Conservation (phyloP, 805 yeast genomes). For the Diddensiella santjacobensis region DNA sequence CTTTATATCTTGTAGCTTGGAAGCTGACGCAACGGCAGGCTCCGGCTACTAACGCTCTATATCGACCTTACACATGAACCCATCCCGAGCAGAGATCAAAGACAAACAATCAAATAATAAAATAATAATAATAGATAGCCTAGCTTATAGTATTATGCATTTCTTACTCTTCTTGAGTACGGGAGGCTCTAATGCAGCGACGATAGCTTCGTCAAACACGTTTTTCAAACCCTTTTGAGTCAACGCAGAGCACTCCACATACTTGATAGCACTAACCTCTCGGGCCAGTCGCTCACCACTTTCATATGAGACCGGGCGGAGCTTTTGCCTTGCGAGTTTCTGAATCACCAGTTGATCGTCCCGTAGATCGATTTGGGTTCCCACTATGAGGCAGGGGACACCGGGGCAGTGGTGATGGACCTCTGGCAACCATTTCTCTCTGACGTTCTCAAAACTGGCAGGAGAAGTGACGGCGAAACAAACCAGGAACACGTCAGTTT, state of each 20-base stretch:
- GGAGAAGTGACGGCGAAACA: conserved; percentile 97
- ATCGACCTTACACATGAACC: too few species aligned
- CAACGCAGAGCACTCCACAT: conserved; percentile 96
- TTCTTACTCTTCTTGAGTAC: conserved; percentile 72
- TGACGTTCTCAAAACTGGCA: conserved; percentile 94
- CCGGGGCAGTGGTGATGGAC: conserved; percentile 98
- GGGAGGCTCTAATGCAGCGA: conserved; percentile 97
- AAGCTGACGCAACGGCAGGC: too few species aligned
- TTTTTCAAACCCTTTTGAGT: conserved; percentile 96
- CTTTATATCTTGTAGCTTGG: too few species aligned
- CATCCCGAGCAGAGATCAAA: too few species aligned
- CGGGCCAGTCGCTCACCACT: conserved; percentile 91
- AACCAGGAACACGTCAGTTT: conserved; percentile 92
- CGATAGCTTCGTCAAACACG: conserved; percentile 98
- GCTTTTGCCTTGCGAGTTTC: conserved; percentile 84
- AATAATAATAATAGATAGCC: not conserved
- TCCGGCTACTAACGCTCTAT: too few species aligned
- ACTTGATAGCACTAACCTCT: conserved; percentile 91
- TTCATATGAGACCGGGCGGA: conserved; percentile 78
- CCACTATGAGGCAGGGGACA: conserved; percentile 94
- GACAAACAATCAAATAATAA: not conserved
- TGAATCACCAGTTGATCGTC: conserved; percentile 89
- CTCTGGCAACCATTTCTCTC: conserved; percentile 98
- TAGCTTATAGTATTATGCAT: conserved; percentile 72
- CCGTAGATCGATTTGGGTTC: conserved; percentile 93